phyloP scores from a whole-genome alignment of 352 stramenopile genomes.

The Pythium dissimile region DNA sequence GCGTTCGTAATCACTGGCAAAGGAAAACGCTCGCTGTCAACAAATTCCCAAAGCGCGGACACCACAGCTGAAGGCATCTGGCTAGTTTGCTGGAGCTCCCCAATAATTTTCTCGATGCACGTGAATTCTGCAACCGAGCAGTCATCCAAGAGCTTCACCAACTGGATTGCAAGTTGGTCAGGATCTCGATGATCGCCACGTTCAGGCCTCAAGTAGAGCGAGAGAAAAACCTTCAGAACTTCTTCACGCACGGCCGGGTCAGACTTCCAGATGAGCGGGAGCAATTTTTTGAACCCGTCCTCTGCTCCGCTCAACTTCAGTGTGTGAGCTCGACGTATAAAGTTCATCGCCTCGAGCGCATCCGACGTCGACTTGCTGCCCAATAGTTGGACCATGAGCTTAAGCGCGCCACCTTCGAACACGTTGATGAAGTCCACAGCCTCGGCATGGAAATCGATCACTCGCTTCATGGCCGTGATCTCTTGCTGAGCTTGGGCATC shows the following conservation, averaged over 20 bases:
- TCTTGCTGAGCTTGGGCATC: slow-evolving; percentile 63
- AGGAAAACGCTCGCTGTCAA: slow-evolving; percentile 52
- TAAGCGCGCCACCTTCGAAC: slow-evolving; percentile 78
- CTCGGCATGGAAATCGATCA: slow-evolving; percentile 90
- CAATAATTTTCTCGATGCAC: slow-evolving; percentile 73
- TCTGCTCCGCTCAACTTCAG: slow-evolving; percentile 90
- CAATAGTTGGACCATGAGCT: slow-evolving; percentile 83
- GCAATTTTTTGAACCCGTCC: slow-evolving; percentile 87
- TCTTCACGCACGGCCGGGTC: slow-evolving; percentile 90
- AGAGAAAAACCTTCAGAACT: slow-evolving; percentile 81
- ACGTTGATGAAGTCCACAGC: slow-evolving; percentile 92
- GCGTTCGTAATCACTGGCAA: slow-evolving; percentile 60
- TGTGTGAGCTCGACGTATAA: slow-evolving; percentile 91
- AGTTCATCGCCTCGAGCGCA: slow-evolving; percentile 91
- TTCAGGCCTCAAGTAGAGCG: slow-evolving; percentile 60
- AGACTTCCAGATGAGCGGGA: slow-evolving; percentile 90
- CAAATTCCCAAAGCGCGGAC: slow-evolving; percentile 69
- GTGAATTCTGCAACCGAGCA: slow-evolving; percentile 76
- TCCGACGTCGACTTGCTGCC: slow-evolving; percentile 91
- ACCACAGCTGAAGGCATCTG: slow-evolving; percentile 62
- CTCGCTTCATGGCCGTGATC: slow-evolving; percentile 62
- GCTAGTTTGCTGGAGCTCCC: slow-evolving; percentile 51
- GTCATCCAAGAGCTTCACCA: slow-evolving; percentile 72
- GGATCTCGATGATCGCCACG: slow-evolving; percentile 36
- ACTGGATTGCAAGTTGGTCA: slow-evolving; percentile 53